A percentile compares a stretch with the other conserved stretches of the same genome.
Conservation (phyloP, 1,139 yeast species). For the Geotrichum phurueaensis region DNA sequence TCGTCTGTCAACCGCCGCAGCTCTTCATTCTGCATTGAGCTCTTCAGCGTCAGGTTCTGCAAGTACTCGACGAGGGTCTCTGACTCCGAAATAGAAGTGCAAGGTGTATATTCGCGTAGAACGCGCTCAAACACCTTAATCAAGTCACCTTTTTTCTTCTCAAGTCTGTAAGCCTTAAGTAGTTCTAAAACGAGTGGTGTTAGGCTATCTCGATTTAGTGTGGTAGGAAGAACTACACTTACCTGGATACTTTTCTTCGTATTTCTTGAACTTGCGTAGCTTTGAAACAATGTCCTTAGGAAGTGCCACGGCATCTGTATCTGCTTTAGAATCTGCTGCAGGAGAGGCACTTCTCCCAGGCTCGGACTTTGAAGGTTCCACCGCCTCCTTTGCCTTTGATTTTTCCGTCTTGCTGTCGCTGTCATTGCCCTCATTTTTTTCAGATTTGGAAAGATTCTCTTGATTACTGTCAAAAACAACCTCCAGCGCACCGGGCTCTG, state of each 20-base stretch:
- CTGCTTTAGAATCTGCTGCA: background rate
- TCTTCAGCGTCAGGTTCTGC: conserved; percentile 55
- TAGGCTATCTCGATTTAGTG: background rate
- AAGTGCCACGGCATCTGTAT: conserved; percentile 29
- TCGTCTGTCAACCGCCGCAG: conserved; percentile 35
- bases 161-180: conserved; percentile 76
- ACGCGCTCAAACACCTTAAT: conserved; percentile 64
- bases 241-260: conserved; percentile 80
- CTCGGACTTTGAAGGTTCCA: background rate
- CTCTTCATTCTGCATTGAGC: conserved; percentile 52
- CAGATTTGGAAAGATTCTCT: background rate
- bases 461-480: conserved; percentile 7
- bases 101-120: conserved; percentile 74
- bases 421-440: background rate
- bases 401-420: background rate
- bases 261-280: conserved; percentile 72
- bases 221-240: background rate
- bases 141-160: conserved; percentile 61
- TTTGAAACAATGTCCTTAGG: conserved; percentile 55
- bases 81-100: conserved; percentile 65
- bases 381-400: background rate
- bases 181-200: conserved; percentile 32
- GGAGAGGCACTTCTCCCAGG: background rate
- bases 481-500: conserved; percentile 13
- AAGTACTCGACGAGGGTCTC: conserved; percentile 65